Evolutionary conservation across 306 rosid genomes (phyloP), one percentile per base, ranked within the genome.

Genomic region (Pyrus pyrifolia): DNA sequence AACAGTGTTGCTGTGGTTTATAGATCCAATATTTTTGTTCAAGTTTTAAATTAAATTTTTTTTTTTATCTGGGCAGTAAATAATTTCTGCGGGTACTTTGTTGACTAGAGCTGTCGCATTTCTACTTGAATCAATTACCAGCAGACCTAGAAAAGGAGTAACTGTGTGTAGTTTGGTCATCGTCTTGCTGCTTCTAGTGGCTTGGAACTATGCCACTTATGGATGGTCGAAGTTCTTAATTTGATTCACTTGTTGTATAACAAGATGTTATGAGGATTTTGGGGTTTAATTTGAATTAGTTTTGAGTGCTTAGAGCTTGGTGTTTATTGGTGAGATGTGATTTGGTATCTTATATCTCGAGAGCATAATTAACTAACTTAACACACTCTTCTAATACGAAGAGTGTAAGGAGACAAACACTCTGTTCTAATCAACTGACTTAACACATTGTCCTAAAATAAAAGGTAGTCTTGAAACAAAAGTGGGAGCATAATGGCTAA

Each of bases 41-140:
- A 31, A 31, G 35, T 31, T 31, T 31, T 4, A 31, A 31, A 31
- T 30, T 31, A 30, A 30, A 3, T 31, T 31, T 31, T 31, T 31
- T 31, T 4, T 31, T n/a, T 70, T n/a, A n/a, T 21, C 9, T 19
- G 57, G 75, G 81, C 66, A 88, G 89, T 83, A 72, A 15, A 53
- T 23, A 29, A 13, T 74, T 76, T 58, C 59, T 10, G n/a, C 67
- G 45, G 85, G 79, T 19, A 27, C 23, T 21, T 84, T 81, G 83
- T 40, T 74, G 46, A 42, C 49, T 15, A 85, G 79, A 45, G 44
- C 74, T 72, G 17, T 83, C 6, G 78, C 77, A 9, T 71, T 29
- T 82, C 70, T 76, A 31, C 31, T 13, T 33, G 52, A 72, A 45
- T 55, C 44, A 23, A 71, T 52, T 19, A 30, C 25, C 46, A 21